Percentiles rank a stretch among this genome's conserved stretches.
These are phyloP conservation scores for Rhizopogon vinicolor DNA, from an alignment of 768 basidiomycete genomes.

Conservation along the genomic window DNA sequence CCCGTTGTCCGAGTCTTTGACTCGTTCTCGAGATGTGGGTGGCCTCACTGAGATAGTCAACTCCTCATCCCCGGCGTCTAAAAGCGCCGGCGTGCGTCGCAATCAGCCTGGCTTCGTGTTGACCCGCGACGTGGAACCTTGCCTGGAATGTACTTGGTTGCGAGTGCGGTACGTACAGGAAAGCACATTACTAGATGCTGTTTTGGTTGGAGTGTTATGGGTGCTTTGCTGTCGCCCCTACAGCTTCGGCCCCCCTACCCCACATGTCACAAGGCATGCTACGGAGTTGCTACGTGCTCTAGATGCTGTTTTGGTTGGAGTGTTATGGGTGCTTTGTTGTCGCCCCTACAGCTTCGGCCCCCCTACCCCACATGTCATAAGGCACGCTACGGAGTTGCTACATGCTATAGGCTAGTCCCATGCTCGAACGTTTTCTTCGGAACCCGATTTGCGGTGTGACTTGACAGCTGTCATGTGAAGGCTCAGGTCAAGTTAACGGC, in stretches of 20 bases:
- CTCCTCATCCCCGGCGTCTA: constrained; percentile 47
- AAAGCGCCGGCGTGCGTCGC: constrained; percentile 49
- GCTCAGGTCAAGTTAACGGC: not conserved
- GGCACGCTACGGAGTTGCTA: constrained; percentile 13
- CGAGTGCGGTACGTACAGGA: constrained; percentile 33
- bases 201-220: constrained; percentile 8
- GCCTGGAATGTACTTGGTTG: constrained; percentile 14
- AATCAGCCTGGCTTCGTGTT: constrained; percentile 47
- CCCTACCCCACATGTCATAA: constrained; percentile 14
- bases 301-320: no score
- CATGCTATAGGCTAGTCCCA: constrained; percentile 32
- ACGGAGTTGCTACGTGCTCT: no score
- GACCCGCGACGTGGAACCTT: constrained; percentile 20
- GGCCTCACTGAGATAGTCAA: constrained; percentile 8
- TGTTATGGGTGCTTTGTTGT: not conserved
- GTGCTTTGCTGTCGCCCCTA: constrained; percentile 11
- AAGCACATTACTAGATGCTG: constrained; percentile 16
- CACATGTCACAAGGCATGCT: constrained; percentile 4
- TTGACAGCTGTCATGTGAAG: not conserved
- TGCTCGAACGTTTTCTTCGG: not conserved
- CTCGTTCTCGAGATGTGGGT: constrained; percentile 28
- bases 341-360: constrained; percentile 16
- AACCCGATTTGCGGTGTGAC: not conserved
- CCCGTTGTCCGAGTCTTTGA: constrained; percentile 38
- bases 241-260: constrained; percentile 20